These are phyloP conservation scores for Venturia pyrina DNA, from an alignment of 2,329 filamentous ascomycete genomes.

Conservation along the genomic window DNA sequence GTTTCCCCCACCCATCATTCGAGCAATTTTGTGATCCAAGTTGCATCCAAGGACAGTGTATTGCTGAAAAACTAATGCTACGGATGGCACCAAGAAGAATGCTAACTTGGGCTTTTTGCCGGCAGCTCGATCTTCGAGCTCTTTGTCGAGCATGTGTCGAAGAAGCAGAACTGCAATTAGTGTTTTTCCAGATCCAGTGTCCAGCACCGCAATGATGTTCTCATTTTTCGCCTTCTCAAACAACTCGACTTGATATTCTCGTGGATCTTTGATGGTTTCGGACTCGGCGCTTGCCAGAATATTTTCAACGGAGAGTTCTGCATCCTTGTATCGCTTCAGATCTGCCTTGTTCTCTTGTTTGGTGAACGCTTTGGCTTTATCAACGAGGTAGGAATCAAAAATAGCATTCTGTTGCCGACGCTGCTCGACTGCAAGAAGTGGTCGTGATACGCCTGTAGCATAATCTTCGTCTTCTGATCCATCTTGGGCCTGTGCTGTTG, in stretches of 20 bases:
- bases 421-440: constrained; percentile 3
- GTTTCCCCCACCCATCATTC: constrained; percentile 44
- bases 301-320: constrained; percentile 41
- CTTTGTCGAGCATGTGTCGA: constrained; percentile 63
- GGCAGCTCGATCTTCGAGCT: constrained; percentile 57
- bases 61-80: constrained; percentile 85
- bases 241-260: constrained; percentile 86
- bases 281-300: constrained; percentile 44
- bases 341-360: constrained; percentile 6
- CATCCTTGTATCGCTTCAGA: constrained; percentile 22
- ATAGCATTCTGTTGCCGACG: constrained; percentile 28
- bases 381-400: constrained; percentile 32
- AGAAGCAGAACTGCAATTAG: constrained; percentile 86
- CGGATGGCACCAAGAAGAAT: constrained; percentile 85
- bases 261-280: constrained; percentile 61
- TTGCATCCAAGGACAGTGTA: constrained; percentile 72
- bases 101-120: constrained; percentile 56
- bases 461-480: neutral
- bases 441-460: neutral
- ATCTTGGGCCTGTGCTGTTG: neutral
- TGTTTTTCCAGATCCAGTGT: constrained; percentile 94
- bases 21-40: constrained; percentile 62
- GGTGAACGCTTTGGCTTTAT: constrained; percentile 31
- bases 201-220: constrained; percentile 87
- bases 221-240: constrained; percentile 76